phyloP scores from a whole-genome alignment of 441 rosid genomes.

The Populus trichocarpa region DNA sequence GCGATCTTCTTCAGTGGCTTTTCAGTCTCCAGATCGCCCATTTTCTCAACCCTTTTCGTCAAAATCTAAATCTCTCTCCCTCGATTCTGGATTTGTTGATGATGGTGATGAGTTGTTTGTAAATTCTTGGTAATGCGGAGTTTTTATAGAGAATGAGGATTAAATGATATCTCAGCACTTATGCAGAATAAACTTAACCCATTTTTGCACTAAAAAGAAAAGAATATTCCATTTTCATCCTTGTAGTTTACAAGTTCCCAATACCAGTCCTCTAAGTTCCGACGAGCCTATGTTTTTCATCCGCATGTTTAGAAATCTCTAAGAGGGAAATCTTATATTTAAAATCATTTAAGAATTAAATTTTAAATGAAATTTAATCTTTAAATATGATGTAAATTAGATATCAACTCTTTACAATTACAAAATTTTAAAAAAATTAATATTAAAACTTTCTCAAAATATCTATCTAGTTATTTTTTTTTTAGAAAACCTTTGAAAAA shows the following conservation, averaged over 20 bases:
- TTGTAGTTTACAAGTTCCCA: not conserved
- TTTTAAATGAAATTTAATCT: too few relatives aligned
- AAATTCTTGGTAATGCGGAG: not conserved
- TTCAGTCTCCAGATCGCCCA: constrained; percentile 44
- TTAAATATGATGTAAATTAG: too few relatives aligned
- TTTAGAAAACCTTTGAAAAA: too few relatives aligned
- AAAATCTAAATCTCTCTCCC: not conserved
- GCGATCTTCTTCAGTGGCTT: constrained; percentile 69
- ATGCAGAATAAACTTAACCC: not conserved
- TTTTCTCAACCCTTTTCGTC: constrained; percentile 3
- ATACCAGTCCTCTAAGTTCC: not conserved
- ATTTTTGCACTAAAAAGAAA: too few relatives aligned
- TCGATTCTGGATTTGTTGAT: not conserved
- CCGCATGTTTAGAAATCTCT: too few relatives aligned
- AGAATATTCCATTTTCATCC: not conserved
- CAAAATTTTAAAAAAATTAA: too few relatives aligned
- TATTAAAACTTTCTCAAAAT: too few relatives aligned
- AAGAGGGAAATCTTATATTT: too few relatives aligned
- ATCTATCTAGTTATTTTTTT: too few relatives aligned
- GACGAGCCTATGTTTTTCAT: not conserved
- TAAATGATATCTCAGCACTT: not conserved
- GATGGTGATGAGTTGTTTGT: not conserved
- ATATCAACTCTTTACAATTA: too few relatives aligned
- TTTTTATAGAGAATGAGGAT: not conserved
- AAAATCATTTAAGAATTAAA: too few relatives aligned